Evolutionary conservation across 257 asterid species (phyloP).

Genomic region (Plantago elongata): DNA sequence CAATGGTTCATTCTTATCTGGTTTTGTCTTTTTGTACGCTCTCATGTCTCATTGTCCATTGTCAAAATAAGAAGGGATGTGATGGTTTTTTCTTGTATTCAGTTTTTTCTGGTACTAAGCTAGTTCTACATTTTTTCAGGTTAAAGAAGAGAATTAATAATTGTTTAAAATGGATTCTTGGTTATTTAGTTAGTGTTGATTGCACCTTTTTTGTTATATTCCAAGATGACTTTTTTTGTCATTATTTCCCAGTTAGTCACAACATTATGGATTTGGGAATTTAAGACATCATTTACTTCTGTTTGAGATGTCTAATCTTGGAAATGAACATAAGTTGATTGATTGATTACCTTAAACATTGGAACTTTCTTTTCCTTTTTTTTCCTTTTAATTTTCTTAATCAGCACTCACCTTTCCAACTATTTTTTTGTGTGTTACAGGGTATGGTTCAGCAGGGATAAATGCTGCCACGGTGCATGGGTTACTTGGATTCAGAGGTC

Average conservation of each 20-base stretch:
- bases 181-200: too few relatives aligned
- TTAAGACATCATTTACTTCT: conserved; percentile 1
- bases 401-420: background rate
- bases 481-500: conserved; percentile 32
- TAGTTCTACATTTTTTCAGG: too few relatives aligned
- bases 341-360: too few relatives aligned
- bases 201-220: background rate
- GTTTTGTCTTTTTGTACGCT: background rate
- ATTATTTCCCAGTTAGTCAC: background rate
- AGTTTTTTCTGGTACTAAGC: background rate
- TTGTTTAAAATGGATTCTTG: too few relatives aligned
- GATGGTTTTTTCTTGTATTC: background rate
- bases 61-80: too few relatives aligned
- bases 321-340: background rate
- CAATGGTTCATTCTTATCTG: conserved; percentile 3
- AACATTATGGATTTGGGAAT: background rate
- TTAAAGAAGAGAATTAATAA: too few relatives aligned
- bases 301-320: background rate
- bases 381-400: background rate
- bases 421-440: conserved; percentile 26
- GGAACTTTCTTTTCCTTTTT: too few relatives aligned
- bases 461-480: conserved; percentile 47
- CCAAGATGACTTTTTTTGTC: background rate
- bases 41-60: background rate
- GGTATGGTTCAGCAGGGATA: conserved; percentile 38